These are phyloP conservation scores for Talaromyces sp. DNA, from an alignment of 2,329 filamentous ascomycete species.

Conservation along the genomic window DNA sequence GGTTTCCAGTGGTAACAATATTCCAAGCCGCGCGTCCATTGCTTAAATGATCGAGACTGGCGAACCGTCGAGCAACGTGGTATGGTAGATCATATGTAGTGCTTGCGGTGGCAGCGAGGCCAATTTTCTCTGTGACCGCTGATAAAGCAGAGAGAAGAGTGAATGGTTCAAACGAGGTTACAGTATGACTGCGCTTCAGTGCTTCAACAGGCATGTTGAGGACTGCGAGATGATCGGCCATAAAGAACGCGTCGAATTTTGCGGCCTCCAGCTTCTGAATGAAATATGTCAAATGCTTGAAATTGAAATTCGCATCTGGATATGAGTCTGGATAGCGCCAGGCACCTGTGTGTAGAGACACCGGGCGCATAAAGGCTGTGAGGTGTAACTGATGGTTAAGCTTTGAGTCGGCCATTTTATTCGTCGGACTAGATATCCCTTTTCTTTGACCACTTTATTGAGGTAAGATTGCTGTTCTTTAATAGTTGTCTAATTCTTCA, in stretches of 20 bases:
- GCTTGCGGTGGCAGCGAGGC: constrained; percentile 56
- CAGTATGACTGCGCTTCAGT: constrained; percentile 60
- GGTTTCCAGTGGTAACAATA: constrained; percentile 58
- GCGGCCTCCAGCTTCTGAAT: constrained; percentile 57
- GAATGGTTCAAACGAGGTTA: constrained; percentile 61
- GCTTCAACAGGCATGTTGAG: constrained; percentile 61
- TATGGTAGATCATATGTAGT: constrained; percentile 58
- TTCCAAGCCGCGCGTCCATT: constrained; percentile 57
- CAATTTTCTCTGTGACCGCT: constrained; percentile 53
- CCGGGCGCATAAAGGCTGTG: constrained; percentile 63
- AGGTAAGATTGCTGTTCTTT: background rate
- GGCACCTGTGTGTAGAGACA: constrained; percentile 59
- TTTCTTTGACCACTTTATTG: background rate
- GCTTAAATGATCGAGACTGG: constrained; percentile 55
- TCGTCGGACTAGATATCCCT: background rate
- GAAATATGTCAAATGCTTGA: constrained; percentile 56
- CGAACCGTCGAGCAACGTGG: constrained; percentile 57
- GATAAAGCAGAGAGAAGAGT: constrained; percentile 56
- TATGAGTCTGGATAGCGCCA: constrained; percentile 60
- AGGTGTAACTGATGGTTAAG: constrained; percentile 50
- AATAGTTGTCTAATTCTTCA: background rate
- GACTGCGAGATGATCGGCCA: constrained; percentile 59
- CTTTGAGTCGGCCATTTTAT: constrained; percentile 19
- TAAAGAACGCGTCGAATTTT: constrained; percentile 61
- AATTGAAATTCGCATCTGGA: constrained; percentile 62